Evolutionary conservation across 176 grass and related monocot species (phyloP).

Genomic region (Saccharum officinarum): DNA sequence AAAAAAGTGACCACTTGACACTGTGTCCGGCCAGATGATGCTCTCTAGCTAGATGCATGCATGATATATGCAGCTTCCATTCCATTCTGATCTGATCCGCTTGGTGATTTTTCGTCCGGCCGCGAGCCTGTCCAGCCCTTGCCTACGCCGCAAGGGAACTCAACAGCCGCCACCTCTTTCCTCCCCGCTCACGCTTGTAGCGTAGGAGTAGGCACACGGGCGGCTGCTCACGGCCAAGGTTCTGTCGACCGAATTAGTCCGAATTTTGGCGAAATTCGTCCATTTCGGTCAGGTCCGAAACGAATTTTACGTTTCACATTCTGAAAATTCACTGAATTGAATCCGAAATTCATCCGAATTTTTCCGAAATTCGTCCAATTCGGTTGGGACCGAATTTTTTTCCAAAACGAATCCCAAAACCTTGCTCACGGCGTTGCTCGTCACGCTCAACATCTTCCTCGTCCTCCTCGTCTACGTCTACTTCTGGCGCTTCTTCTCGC

Average conservation of each 20-base stretch:
- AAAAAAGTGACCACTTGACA: neutral
- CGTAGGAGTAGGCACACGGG: neutral
- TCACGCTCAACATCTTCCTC: conserved; percentile 44
- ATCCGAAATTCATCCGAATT: too few relatives aligned
- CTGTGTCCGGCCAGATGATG: neutral
- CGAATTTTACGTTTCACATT: too few relatives aligned
- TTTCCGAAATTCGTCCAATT: too few relatives aligned
- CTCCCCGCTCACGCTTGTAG: too few relatives aligned
- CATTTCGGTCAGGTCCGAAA: too few relatives aligned
- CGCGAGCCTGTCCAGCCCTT: neutral
- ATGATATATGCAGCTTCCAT: neutral
- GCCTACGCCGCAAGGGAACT: neutral
- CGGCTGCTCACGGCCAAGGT: too few relatives aligned
- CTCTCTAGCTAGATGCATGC: neutral
- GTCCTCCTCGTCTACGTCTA: conserved; percentile 48
- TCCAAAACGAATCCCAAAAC: too few relatives aligned
- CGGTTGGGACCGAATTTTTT: too few relatives aligned
- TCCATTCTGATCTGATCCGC: neutral
- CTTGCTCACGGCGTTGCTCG: conserved; percentile 25
- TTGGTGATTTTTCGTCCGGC: neutral
- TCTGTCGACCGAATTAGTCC: too few relatives aligned
- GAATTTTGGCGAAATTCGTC: too few relatives aligned
- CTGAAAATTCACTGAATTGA: too few relatives aligned
- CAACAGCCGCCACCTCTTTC: neutral
- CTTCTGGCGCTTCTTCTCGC: conserved; percentile 42